A percentile compares a stretch with the other conserved stretches of the same genome.
phyloP scores from a whole-genome alignment of 1,139 yeast genomes.

The Arxiozyma heterogenica region DNA sequence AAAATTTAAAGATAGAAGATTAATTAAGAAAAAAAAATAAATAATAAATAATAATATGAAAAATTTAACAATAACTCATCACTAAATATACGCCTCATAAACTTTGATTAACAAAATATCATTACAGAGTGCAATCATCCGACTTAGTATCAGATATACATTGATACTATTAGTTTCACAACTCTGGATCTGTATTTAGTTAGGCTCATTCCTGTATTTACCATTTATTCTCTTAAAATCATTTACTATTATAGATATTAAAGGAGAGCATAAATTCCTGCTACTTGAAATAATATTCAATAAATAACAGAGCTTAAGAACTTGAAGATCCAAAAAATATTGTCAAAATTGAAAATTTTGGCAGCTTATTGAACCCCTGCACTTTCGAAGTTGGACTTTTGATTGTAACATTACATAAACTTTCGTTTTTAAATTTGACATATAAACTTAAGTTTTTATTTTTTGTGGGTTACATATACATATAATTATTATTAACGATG shows the following conservation, averaged over 20 bases:
- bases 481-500: neutral
- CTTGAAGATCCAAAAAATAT: neutral
- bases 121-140: neutral
- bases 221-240: neutral
- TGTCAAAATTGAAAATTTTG: no score
- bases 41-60: neutral
- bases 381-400: neutral
- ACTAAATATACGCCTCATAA: neutral
- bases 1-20: no score
- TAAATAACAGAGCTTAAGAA: neutral
- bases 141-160: neutral
- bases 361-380: no score
- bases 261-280: neutral
- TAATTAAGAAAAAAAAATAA: neutral
- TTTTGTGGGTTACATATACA: neutral
- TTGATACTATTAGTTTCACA: neutral
- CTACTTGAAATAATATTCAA: neutral
- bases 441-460: neutral
- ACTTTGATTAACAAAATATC: neutral
- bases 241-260: neutral
- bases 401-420: neutral
- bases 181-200: neutral
- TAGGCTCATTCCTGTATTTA: neutral
- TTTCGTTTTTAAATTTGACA: neutral
- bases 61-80: slow-evolving; percentile 2